Percentiles rank a stretch among this genome's conserved stretches.
Evolutionary conservation across 805 yeast genomes (phyloP).

Genomic region (Torulaspora microellipsoides): DNA sequence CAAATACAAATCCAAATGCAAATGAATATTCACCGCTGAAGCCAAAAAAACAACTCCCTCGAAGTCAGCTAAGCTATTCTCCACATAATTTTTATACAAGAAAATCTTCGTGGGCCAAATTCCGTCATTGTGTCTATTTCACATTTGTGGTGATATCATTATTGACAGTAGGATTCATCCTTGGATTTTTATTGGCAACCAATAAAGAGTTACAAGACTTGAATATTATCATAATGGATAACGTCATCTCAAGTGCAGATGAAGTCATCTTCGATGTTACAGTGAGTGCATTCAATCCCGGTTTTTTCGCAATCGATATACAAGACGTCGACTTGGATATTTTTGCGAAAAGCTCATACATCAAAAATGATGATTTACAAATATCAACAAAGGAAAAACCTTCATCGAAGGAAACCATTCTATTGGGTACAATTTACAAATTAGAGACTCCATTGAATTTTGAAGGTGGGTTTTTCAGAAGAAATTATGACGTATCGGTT

Average conservation of each 20-base stretch:
- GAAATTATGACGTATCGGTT: constrained; percentile 52
- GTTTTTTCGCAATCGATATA: constrained; percentile 64
- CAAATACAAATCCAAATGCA: constrained; percentile 3
- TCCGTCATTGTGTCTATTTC: constrained; percentile 36
- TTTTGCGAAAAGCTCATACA: constrained; percentile 67
- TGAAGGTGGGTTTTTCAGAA: constrained; percentile 70
- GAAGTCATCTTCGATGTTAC: constrained; percentile 77
- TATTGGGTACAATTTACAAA: constrained; percentile 62
- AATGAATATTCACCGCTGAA: constrained; percentile 25
- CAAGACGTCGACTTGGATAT: constrained; percentile 71
- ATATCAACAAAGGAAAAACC: constrained; percentile 18
- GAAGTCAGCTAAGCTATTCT: constrained; percentile 34
- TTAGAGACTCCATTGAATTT: constrained; percentile 73
- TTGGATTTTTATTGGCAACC: constrained; percentile 82
- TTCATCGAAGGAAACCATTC: constrained; percentile 53
- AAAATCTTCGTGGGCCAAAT: constrained; percentile 29
- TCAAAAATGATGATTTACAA: constrained; percentile 17
- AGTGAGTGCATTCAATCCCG: constrained; percentile 82
- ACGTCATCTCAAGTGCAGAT: constrained; percentile 74
- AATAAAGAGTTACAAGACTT: constrained; percentile 76
- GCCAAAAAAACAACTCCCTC: constrained; percentile 16
- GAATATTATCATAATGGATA: constrained; percentile 54
- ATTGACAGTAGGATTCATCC: constrained; percentile 67
- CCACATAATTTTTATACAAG: constrained; percentile 46
- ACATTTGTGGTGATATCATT: constrained; percentile 41